Evolutionary conservation across 495 filamentous ascomycete species (phyloP), one percentile per base, ranked within the genome.

Genomic region (Penicillium atrosanguineum): DNA sequence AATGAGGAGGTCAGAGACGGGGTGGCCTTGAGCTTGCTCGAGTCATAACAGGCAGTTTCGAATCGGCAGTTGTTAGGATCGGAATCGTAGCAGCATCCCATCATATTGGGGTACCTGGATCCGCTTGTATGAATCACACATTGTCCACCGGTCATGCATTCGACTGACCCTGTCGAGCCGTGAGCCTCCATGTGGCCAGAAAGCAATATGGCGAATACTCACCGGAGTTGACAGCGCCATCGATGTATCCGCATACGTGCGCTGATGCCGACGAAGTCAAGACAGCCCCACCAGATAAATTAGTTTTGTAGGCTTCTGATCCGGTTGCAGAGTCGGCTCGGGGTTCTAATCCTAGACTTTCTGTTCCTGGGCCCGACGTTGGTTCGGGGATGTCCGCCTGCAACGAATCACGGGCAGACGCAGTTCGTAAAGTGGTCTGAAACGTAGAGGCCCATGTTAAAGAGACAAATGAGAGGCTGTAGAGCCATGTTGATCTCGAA

Each of bases 51-150:
- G 16, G 52, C 50, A 7, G 43, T 60, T 40, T 44, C 47, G 43
- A 50, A 60, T 15, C 16, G 11, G 29, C 57, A 60, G 20, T 29
- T 6, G 7, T 42, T 15, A n/a, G 57, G 44, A 26, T 52, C 40
- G 39, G 26, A 19, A 6, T 49, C 44, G 18, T 46, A 20, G 36
- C 56, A 59, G n/a, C 56, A 59, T 25, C 50, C 56, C 21, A 59
- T 50, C 45, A 59, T 49, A 15, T 40, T 46, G 1, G 42, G 50
- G 34, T 50, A 59, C 4, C 15, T 48, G 43, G 12, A 23, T 15
- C 50, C 46, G n/a, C 50, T 20, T 23, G 56, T 59, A 37, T 59
- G 56, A 36, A 59, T 54, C 15, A 59, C 43, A n/a, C 56, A 60
- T 42, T 55, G 46, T 18, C 20, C 29, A 25, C 23, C 37, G 36